Conservation (phyloP, 2,329 filamentous ascomycete genomes). For the Xylariaceae sp. region DNA sequence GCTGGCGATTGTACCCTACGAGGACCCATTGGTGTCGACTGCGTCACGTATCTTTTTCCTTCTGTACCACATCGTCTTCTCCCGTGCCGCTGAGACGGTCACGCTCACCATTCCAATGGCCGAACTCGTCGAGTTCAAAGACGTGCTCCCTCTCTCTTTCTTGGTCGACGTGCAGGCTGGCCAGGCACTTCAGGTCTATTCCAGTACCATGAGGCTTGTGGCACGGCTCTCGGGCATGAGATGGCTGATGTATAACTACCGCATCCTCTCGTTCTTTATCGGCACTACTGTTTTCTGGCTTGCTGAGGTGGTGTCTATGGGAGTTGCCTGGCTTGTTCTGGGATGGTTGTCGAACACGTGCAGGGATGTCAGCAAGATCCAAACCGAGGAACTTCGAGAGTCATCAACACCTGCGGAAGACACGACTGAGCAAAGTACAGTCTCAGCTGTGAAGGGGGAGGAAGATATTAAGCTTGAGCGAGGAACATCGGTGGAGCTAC, state of each 20-base stretch:
- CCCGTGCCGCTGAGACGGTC: conserved; percentile 58
- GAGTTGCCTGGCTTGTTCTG: conserved; percentile 59
- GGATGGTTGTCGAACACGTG: conserved; percentile 30
- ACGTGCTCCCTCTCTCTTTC: conserved; percentile 43
- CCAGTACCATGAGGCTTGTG: conserved; percentile 61
- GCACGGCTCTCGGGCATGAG: conserved; percentile 73
- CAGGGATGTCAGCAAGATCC: background rate
- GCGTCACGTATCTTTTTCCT: conserved; percentile 60
- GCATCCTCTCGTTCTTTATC: conserved; percentile 62
- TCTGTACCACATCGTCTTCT: conserved; percentile 65
- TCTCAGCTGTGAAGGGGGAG: conserved; percentile 14
- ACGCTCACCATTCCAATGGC: conserved; percentile 66
- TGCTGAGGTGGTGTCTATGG: conserved; percentile 65
- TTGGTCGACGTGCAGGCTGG: conserved; percentile 65
- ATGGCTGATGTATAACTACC: conserved; percentile 84
- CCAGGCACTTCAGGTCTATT: conserved; percentile 72
- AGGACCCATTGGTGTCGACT: conserved; percentile 62
- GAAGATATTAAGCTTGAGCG: conserved; percentile 12
- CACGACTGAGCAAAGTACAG: conserved; percentile 1
- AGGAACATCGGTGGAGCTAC: conserved; percentile 17
- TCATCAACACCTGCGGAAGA: background rate
- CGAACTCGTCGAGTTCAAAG: conserved; percentile 63
- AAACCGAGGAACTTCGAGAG: background rate
- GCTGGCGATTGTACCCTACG: conserved; percentile 75
- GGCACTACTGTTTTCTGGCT: conserved; percentile 73